Base-by-base conservation (phyloP, 768 basidiomycete species). In the Phaeotremella skinneri region DNA sequence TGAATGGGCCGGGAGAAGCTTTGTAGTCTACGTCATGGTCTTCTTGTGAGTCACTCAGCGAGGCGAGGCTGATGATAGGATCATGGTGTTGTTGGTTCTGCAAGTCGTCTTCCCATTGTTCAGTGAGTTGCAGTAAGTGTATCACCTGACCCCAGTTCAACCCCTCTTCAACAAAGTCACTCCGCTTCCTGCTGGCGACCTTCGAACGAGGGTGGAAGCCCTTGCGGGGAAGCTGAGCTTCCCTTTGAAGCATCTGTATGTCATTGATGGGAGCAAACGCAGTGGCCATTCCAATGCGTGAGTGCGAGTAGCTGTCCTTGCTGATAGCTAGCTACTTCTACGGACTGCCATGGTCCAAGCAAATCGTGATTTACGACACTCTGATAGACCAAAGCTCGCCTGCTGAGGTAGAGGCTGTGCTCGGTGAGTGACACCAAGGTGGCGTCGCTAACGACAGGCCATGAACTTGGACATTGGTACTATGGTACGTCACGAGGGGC, bases 151-250 rank as follows among this genome's bases (percentile, higher is more conserved):
- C 39, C 34, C 49, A 70, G 68, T 99, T 67, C 91, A 93, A 67
- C 96, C 96, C 0, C 79, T 98, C 56, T 98, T 98, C 84, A 98
- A 99, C 83, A 98, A 91, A 78, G 84, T 97, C 45, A 91, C 91
- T 1, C 90, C 91, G 2, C 83, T 99, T 4, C 80, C 83, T 0
- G 80, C 83, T 14, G 89, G 90, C 30, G 87, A 89, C 21, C 80
- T 98, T 5, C 85, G 91, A 23, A 79, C 77, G 5, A 82, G 90
- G 37, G 89, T 93, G 37, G 90, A 94, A 69, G 71, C 77, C 0
- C 81, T 99, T 16, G 90, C 93, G 0, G 68, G 79, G 39, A 87
- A 86, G 70, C 86, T 98, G 68, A 85, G 87, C 58, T 99, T 98
- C 83, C 94, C 96, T 0, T 80, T 97, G 56, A 96, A 88, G 72